A percentile compares a stretch with the other conserved stretches of the same genome.
These are phyloP conservation scores for Eimeria tenella DNA, from an alignment of 169 alveolate species.

Conservation along the genomic window DNA sequence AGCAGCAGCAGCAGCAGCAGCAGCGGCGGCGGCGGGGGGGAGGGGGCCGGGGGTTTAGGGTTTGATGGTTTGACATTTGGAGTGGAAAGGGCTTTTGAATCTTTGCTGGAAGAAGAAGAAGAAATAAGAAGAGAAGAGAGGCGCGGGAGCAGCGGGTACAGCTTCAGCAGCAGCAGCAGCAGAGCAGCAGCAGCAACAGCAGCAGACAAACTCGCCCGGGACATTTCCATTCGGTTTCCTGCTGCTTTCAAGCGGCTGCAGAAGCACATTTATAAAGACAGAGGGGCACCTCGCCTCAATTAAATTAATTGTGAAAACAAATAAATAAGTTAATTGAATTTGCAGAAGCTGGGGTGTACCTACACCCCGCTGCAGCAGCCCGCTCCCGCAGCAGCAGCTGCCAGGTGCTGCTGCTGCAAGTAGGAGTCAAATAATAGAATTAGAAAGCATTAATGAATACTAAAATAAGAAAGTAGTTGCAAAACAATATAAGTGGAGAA, in stretches of 20 bases:
- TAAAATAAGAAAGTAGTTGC: too few relatives aligned
- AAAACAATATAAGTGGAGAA: too few relatives aligned
- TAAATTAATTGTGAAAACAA: neutral
- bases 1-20: neutral
- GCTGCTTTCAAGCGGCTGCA: neutral
- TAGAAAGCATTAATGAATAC: too few relatives aligned
- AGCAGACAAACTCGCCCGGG: neutral
- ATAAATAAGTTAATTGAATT: neutral
- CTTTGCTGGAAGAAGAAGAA: neutral
- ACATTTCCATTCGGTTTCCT: neutral
- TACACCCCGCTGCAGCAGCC: too few relatives aligned
- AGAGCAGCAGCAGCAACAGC: neutral
- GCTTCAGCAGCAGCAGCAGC: neutral
- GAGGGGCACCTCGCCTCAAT: neutral
- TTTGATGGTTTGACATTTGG: neutral
- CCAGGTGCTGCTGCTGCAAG: too few relatives aligned
- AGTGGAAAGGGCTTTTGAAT: neutral
- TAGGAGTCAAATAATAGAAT: too few relatives aligned
- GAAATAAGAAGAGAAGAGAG: neutral
- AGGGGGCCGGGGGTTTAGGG: neutral
- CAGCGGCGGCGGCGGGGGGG: neutral
- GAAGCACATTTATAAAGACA: neutral
- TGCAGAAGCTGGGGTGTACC: too few relatives aligned
- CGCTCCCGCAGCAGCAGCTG: too few relatives aligned
- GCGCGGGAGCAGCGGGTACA: neutral